Evolutionary conservation across 441 rosid genomes (phyloP).

Genomic region (Geranium incanum): DNA sequence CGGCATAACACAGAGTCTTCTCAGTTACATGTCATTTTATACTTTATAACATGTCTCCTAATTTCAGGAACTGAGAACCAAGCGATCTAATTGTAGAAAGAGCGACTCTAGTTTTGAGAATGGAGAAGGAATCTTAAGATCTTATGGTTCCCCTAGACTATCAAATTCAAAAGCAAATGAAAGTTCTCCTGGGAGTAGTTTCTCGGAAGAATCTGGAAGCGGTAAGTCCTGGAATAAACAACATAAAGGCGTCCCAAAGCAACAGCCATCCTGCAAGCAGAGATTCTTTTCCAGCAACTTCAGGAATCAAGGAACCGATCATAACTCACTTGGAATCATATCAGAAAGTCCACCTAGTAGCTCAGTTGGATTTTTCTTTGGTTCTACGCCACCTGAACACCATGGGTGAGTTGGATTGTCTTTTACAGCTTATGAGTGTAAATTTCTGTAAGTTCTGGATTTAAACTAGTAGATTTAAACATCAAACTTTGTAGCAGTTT

Average conservation of each 20-base stretch:
- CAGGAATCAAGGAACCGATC: constrained; percentile 55
- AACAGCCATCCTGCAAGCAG: constrained; percentile 51
- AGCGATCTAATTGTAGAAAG: constrained; percentile 45
- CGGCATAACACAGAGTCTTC: constrained; percentile 14
- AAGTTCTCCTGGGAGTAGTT: constrained; percentile 35
- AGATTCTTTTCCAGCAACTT: constrained; percentile 82
- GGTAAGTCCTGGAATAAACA: constrained; percentile 48
- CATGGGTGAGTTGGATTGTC: constrained; percentile 52
- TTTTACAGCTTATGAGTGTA: neutral
- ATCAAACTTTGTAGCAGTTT: neutral
- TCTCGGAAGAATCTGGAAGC: constrained; percentile 51
- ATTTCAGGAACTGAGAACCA: constrained; percentile 68
- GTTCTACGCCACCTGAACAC: constrained; percentile 91
- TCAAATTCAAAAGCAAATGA: constrained; percentile 44
- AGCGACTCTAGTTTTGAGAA: constrained; percentile 40
- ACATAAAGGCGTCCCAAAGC: constrained; percentile 53
- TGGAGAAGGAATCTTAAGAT: constrained; percentile 47
- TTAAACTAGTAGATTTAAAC: too few relatives aligned
- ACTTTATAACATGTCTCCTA: constrained; percentile 17
- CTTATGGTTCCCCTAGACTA: constrained; percentile 31
- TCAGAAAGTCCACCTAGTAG: constrained; percentile 96
- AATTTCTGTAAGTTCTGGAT: too few relatives aligned
- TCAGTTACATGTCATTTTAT: neutral
- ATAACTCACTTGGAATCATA: constrained; percentile 40
- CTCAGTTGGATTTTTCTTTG: constrained; percentile 89